These are phyloP conservation scores for Mycosphaerella sp. DNA, from an alignment of 2,329 filamentous ascomycete genomes.

Conservation along the genomic window DNA sequence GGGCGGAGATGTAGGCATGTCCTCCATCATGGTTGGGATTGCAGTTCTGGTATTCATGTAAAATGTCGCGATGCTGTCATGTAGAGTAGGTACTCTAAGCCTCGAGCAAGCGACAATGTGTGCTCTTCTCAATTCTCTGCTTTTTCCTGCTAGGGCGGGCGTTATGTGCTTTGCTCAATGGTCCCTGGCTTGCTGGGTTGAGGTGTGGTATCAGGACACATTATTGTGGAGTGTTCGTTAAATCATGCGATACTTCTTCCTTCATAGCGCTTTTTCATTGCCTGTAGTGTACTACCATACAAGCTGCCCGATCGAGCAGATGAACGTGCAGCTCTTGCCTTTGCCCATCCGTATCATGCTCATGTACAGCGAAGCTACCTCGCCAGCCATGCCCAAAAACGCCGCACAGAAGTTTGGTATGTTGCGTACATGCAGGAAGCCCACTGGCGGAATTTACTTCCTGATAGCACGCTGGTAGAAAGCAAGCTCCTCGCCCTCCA, in stretches of 20 bases:
- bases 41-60: neutral
- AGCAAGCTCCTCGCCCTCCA: constrained; percentile 98
- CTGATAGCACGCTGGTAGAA: constrained; percentile 99
- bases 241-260: constrained; percentile 10
- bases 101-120: neutral
- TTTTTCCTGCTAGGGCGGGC: too few relatives aligned
- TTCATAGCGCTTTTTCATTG: constrained; percentile 16
- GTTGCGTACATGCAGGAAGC: neutral
- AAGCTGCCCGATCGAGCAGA: constrained; percentile 11
- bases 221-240: neutral
- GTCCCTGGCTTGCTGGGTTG: neutral
- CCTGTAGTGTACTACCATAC: constrained; percentile 12
- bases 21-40: neutral
- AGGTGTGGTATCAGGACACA: neutral
- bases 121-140: neutral
- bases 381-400: constrained; percentile 24
- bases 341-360: constrained; percentile 14
- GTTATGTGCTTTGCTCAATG: neutral
- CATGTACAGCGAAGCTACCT: constrained; percentile 17
- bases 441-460: constrained; percentile 63
- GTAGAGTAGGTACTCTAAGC: neutral
- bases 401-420: constrained; percentile 19
- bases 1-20: neutral
- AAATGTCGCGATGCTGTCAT: neutral
- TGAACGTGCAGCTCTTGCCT: constrained; percentile 17